Evolutionary conservation across 2,329 filamentous ascomycete genomes (phyloP).

Genomic region (Sporothrix globosa): DNA sequence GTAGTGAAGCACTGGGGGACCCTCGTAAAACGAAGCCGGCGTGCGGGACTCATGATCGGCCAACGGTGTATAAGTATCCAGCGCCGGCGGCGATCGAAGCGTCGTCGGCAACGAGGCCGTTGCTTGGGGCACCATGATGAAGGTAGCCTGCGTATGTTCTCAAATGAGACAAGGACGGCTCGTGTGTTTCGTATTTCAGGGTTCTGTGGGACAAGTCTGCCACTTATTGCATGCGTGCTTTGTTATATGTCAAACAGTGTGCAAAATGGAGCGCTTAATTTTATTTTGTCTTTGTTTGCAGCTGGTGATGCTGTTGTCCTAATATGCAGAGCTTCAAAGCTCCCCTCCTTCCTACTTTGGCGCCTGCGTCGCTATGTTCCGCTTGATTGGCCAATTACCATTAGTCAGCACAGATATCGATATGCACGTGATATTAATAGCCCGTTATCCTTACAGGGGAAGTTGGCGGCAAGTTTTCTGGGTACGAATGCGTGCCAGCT

Average conservation of each 20-base stretch:
- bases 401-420: not conserved
- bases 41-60: constrained; percentile 73
- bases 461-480: constrained; percentile 10
- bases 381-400: not conserved
- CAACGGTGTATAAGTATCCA: constrained; percentile 65
- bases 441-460: not conserved
- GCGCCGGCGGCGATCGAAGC: constrained; percentile 59
- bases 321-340: constrained; percentile 15
- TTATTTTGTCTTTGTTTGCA: not conserved
- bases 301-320: not conserved
- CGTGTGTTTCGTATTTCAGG: not conserved
- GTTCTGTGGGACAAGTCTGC: not conserved
- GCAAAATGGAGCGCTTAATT: not conserved
- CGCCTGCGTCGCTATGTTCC: not conserved
- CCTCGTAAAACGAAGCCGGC: constrained; percentile 70
- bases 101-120: constrained; percentile 49
- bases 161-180: not conserved
- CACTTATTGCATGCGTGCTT: not conserved
- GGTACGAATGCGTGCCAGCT: constrained; percentile 11
- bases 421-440: not conserved
- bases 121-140: constrained; percentile 28
- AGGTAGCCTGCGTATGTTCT: not conserved
- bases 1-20: constrained; percentile 71
- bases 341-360: constrained; percentile 16
- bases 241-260: not conserved